Base-by-base conservation (phyloP, 2,329 filamentous ascomycete species). In the Trichoderma atroviride region DNA sequence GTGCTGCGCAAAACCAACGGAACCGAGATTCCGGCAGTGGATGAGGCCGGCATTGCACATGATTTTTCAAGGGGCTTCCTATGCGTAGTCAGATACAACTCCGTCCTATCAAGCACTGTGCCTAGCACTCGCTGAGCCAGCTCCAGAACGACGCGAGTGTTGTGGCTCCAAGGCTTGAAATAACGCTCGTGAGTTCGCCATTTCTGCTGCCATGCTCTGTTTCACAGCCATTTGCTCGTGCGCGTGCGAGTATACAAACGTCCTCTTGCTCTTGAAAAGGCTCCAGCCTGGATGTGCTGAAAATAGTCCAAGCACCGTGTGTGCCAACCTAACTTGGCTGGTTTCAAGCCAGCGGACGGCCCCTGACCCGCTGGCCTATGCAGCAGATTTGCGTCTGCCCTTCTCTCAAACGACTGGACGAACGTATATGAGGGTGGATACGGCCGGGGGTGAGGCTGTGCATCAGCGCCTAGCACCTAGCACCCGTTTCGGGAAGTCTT, bases 21-120 rank as follows among this genome's bases (percentile, higher is more conserved):
- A 59, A 43, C 64, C 64, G 64, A 67, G 40, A 67, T 67, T 67
- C 64, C 64, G 64, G 63, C 63, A 58, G 63, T 50, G 37, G 40
- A 66, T n/a, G 53, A 50, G n/a, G 35, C 63, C 63, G 37, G 64
- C 64, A 67, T 52, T 67, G 55, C 55, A 40, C 64, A 47, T 14
- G 33, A n/a, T 37, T 40, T 50, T 52, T 33, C 50, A 67, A 43
- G 64, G 64, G 55, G 64, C 47, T 24, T 67, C 63, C 22, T 31
- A 52, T 33, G 53, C 50, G 55, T 57, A 57, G 24, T 57, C 29
- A 50, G 29, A 55, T 24, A 67, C 29, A 33, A 33, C 53, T 47
- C 53, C 27, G 37, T 50, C 40, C 40, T 43, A 35, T 58, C 27
- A 56, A 66, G 37, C 27, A 35, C 62, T 66, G 62, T 57, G 29